Conservation (phyloP, 2,329 filamentous ascomycete species). For the Alternaria incomplexa region DNA sequence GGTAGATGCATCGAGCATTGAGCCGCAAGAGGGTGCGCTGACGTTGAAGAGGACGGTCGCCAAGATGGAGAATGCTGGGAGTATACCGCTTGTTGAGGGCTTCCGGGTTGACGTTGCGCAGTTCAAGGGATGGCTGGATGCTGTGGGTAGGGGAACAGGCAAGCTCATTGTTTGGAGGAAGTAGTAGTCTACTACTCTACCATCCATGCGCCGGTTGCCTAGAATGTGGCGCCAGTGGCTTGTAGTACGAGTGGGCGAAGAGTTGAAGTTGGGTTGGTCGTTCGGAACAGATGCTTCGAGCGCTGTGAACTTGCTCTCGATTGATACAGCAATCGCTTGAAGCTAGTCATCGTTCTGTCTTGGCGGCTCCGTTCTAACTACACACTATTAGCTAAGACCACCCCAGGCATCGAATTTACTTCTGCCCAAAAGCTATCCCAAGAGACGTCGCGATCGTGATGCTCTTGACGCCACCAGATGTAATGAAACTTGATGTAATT, state of each 20-base stretch:
- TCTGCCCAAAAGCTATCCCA: background rate
- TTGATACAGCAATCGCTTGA: background rate
- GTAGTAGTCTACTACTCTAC: background rate
- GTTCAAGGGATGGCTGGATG: constrained; percentile 26
- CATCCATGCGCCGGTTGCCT: background rate
- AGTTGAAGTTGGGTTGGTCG: background rate
- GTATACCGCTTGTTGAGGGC: constrained; percentile 30
- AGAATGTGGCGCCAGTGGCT: background rate
- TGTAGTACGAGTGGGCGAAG: background rate
- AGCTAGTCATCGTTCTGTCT: background rate
- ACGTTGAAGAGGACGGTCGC: constrained; percentile 23
- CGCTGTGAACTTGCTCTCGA: background rate
- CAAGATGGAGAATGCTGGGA: constrained; percentile 23
- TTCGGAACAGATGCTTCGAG: background rate
- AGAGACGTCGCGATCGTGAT: background rate
- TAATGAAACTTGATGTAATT: rapidly evolving
- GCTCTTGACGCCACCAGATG: background rate
- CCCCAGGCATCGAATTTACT: background rate
- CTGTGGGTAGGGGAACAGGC: constrained; percentile 28
- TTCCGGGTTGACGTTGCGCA: constrained; percentile 21
- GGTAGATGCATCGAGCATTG: background rate
- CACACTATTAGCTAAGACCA: background rate
- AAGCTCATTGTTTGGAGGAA: constrained; percentile 44
- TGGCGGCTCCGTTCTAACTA: background rate
- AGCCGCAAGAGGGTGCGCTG: background rate